Evolutionary conservation across 495 filamentous ascomycete genomes (phyloP).

Genomic region (Clohesyomyces aquaticus): DNA sequence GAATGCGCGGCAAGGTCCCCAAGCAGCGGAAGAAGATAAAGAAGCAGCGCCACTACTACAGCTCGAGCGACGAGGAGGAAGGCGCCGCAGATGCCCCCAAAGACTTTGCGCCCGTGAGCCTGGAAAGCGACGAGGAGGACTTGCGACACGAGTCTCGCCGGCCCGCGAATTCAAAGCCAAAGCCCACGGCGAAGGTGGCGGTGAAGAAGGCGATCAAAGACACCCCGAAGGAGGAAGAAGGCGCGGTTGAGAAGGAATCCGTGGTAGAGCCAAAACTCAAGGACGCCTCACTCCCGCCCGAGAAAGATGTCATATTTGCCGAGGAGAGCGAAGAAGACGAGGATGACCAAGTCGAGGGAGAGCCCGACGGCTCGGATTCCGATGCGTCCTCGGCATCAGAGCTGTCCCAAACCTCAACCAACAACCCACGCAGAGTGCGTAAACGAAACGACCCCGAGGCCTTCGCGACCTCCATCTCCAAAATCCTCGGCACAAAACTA

Average conservation of each 20-base stretch:
- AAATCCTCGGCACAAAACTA: slow-evolving; percentile 86
- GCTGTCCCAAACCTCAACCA: slow-evolving; percentile 39
- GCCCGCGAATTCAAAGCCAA: no score
- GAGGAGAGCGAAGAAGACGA: slow-evolving; percentile 51
- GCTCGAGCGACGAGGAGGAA: slow-evolving; percentile 65
- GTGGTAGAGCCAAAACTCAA: no score
- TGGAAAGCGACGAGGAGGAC: slow-evolving; percentile 58
- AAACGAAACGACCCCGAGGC: slow-evolving; percentile 90
- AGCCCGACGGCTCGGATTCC: slow-evolving; percentile 44
- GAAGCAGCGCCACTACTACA: slow-evolving; percentile 72
- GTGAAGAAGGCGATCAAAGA: slow-evolving; percentile 41
- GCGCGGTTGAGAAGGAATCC: no score
- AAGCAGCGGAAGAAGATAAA: slow-evolving; percentile 67
- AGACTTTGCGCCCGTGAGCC: slow-evolving; percentile 64
- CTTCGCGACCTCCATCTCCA: slow-evolving; percentile 88
- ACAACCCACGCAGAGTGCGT: slow-evolving; percentile 44
- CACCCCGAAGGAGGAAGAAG: slow-evolving; percentile 38
- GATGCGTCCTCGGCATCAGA: slow-evolving; percentile 39
- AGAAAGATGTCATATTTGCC: no score
- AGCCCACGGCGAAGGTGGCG: slow-evolving; percentile 30
- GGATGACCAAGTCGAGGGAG: slow-evolving; percentile 45
- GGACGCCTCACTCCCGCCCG: no score
- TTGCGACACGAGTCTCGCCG: no score
- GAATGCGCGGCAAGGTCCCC: slow-evolving; percentile 38
- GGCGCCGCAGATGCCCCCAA: slow-evolving; percentile 46